Conservation (phyloP, 139 green algal species). For the Picochlorum sp. region DNA sequence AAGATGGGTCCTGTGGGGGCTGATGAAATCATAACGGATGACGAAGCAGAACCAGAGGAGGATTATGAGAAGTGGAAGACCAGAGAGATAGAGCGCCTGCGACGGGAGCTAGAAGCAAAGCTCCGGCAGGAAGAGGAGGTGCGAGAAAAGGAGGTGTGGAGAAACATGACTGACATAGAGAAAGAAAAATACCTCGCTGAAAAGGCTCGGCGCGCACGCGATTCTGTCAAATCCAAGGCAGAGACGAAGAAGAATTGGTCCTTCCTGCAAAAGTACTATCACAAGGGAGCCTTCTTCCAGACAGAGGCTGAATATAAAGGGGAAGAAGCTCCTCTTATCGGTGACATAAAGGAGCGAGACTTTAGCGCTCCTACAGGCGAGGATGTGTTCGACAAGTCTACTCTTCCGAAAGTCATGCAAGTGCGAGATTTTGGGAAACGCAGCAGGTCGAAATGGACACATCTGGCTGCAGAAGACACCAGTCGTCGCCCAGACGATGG, state of each 20-base stretch:
- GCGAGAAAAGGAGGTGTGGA: slow-evolving; percentile 13
- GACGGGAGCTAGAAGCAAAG: slow-evolving; percentile 25
- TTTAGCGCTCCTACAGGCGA: slow-evolving; percentile 80
- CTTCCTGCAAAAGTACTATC: slow-evolving; percentile 99
- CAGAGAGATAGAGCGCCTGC: slow-evolving; percentile 71
- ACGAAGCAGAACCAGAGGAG: slow-evolving; percentile 61
- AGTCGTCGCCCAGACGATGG: slow-evolving; percentile 20
- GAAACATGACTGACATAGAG: slow-evolving; percentile 2
- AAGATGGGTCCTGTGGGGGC: slow-evolving; percentile 20
- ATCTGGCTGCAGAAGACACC: slow-evolving; percentile 84
- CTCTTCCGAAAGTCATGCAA: slow-evolving; percentile 90
- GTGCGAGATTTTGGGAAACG: slow-evolving; percentile 89
- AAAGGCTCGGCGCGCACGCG: neutral
- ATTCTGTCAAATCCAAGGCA: neutral
- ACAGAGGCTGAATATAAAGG: slow-evolving; percentile 14
- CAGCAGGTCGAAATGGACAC: slow-evolving; percentile 89
- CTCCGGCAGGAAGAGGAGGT: neutral
- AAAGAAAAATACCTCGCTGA: neutral
- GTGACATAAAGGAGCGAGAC: slow-evolving; percentile 54
- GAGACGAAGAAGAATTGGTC: slow-evolving; percentile 57
- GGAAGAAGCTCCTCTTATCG: slow-evolving; percentile 28
- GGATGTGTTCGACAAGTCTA: slow-evolving; percentile 82
- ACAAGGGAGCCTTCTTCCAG: slow-evolving; percentile 97
- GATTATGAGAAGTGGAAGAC: slow-evolving; percentile 79
- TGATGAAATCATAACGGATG: slow-evolving; percentile 80